These are phyloP conservation scores for Dioscorea zingiberensis DNA, from an alignment of 106 monocot species.

Conservation along the genomic window DNA sequence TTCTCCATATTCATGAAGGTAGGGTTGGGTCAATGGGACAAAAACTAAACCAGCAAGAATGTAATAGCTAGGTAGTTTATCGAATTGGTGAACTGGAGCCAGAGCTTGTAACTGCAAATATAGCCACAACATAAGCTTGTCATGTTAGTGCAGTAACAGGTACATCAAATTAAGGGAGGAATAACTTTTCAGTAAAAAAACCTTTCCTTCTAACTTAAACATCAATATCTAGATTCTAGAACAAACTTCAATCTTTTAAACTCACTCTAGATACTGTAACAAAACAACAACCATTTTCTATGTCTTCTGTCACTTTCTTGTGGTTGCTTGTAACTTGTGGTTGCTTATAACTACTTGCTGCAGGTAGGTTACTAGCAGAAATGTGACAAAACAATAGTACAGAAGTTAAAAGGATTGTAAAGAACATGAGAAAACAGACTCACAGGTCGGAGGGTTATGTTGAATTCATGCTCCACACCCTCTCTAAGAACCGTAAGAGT, in stretches of 20 bases:
- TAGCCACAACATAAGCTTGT: neutral
- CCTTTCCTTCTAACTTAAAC: neutral
- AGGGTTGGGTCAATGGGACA: slow-evolving; percentile 91
- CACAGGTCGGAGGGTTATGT: slow-evolving; percentile 65
- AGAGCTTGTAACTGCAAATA: slow-evolving; percentile 83
- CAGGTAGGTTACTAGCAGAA: no score
- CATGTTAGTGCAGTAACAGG: neutral
- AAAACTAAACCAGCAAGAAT: slow-evolving; percentile 98
- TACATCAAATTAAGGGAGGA: neutral
- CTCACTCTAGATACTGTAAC: no score
- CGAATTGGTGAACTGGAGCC: slow-evolving; percentile 97
- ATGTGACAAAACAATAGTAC: no score
- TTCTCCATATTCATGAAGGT: slow-evolving; percentile 98
- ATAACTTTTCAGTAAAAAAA: neutral
- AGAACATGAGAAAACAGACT: slow-evolving; percentile 22
- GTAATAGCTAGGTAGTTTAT: slow-evolving; percentile 90
- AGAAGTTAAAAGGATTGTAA: neutral
- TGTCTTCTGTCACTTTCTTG: no score
- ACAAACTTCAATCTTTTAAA: no score
- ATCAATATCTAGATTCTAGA: no score
- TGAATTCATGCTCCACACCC: slow-evolving; percentile 74
- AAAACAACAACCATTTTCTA: no score
- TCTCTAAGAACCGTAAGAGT: slow-evolving; percentile 62
- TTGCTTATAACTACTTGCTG: no score
- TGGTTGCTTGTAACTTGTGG: no score